These are phyloP conservation scores for Corynespora cassiicola DNA, from an alignment of 2,329 filamentous ascomycete genomes.

Conservation along the genomic window DNA sequence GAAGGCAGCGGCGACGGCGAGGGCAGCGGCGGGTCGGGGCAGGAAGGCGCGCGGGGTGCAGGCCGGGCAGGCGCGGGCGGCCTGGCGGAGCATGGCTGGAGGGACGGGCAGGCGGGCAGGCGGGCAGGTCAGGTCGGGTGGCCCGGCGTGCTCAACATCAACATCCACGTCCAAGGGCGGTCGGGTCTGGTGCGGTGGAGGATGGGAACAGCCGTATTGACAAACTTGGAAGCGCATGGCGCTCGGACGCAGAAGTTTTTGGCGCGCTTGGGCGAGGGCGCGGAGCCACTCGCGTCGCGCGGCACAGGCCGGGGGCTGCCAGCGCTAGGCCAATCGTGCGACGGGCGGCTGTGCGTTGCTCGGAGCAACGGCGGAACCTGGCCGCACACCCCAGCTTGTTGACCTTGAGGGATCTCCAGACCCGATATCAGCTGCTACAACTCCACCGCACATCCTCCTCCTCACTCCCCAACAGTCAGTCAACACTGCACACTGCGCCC, in stretches of 20 bases:
- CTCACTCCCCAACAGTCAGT: conserved; percentile 29
- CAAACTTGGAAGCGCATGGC: too few relatives aligned
- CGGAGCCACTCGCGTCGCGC: too few relatives aligned
- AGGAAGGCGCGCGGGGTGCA: conserved; percentile 48
- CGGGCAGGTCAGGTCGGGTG: conserved; percentile 1
- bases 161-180: too few relatives aligned
- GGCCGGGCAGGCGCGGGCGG: conserved; percentile 47
- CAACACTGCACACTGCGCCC: conserved; percentile 34
- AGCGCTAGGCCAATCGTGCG: background rate
- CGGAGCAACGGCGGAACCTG: conserved; percentile 22
- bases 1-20: conserved; percentile 5
- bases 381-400: conserved; percentile 31
- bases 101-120: background rate
- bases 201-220: too few relatives aligned
- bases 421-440: conserved; percentile 23
- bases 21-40: conserved; percentile 5
- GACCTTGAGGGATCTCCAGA: conserved; percentile 24
- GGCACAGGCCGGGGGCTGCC: background rate
- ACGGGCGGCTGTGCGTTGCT: conserved; percentile 19
- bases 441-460: conserved; percentile 22
- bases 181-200: conserved; percentile 2
- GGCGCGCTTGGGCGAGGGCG: too few relatives aligned
- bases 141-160: too few relatives aligned
- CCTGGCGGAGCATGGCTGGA: conserved; percentile 35
- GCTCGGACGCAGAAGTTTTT: too few relatives aligned